A percentile compares a stretch with the other conserved stretches of the same genome.
Conservation (phyloP, 2,329 filamentous ascomycete species). For the Apiospora koreana region DNA sequence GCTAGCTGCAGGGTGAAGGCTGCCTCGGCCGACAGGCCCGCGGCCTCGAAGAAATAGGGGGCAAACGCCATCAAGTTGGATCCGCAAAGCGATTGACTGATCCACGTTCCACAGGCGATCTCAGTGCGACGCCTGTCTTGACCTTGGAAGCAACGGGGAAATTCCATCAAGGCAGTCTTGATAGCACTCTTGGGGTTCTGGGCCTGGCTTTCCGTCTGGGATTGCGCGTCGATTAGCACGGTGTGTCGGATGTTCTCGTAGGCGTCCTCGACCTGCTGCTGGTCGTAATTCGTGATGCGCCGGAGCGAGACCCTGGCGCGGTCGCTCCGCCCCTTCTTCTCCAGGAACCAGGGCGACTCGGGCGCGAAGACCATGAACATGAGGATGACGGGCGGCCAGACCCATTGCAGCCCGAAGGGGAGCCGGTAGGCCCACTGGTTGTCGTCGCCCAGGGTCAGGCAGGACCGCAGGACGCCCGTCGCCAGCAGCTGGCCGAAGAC, state of each 20-base stretch:
- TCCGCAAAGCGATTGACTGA: constrained; percentile 25
- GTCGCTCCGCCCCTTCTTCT: constrained; percentile 31
- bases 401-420: constrained; percentile 42
- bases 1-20: constrained; percentile 14
- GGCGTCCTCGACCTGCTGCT: constrained; percentile 23
- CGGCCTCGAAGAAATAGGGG: constrained; percentile 32
- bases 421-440: constrained; percentile 37
- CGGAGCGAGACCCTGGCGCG: constrained; percentile 31
- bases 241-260: constrained; percentile 35
- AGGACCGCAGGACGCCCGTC: constrained; percentile 33
- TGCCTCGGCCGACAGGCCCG: constrained; percentile 21
- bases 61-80: constrained; percentile 27
- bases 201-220: background rate
- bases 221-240: constrained; percentile 31
- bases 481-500: constrained; percentile 41
- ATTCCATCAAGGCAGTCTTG: constrained; percentile 26
- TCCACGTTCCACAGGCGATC: constrained; percentile 30
- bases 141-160: constrained; percentile 39
- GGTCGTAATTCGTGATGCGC: constrained; percentile 26
- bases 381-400: constrained; percentile 37
- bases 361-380: constrained; percentile 35
- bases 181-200: background rate
- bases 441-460: constrained; percentile 28
- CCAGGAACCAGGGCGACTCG: constrained; percentile 42
- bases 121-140: constrained; percentile 35